These are phyloP conservation scores for Hygrophoropsis aurantiaca DNA, from an alignment of 768 basidiomycete species.

Conservation along the genomic window DNA sequence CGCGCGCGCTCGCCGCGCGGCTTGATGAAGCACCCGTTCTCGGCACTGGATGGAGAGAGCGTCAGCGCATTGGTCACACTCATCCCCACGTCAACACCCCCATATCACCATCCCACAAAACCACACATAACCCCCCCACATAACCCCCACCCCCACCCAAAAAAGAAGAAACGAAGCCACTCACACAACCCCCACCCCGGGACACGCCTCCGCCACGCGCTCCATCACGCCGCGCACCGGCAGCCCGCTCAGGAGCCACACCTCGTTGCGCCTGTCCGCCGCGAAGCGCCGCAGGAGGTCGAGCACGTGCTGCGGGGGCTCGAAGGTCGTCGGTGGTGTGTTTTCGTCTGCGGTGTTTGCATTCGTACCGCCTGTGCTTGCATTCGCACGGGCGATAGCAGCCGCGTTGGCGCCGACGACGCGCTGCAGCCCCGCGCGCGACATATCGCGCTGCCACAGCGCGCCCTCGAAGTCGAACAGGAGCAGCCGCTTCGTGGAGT, in stretches of 20 bases:
- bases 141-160: constrained; percentile 1
- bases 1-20: constrained; percentile 32
- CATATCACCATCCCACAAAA: no score
- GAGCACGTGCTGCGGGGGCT: constrained; percentile 39
- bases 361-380: not conserved
- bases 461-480: constrained; percentile 81
- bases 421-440: constrained; percentile 44
- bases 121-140: no score
- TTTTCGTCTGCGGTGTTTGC: no score
- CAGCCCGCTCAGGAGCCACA: constrained; percentile 82
- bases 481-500: constrained; percentile 63
- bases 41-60: constrained; percentile 66
- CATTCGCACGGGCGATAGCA: no score
- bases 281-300: constrained; percentile 55
- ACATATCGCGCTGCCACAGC: constrained; percentile 66
- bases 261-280: constrained; percentile 67
- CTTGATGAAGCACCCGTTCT: constrained; percentile 87
- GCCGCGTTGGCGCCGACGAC: no score
- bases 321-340: constrained; percentile 40
- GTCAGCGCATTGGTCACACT: not conserved
- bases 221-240: constrained; percentile 64
- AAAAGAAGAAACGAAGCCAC: constrained; percentile 24
- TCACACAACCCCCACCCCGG: constrained; percentile 74
- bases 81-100: not conserved
- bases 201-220: constrained; percentile 56